phyloP scores from a whole-genome alignment of 441 rosid species.

The Cnidoscolus chayamansa region DNA sequence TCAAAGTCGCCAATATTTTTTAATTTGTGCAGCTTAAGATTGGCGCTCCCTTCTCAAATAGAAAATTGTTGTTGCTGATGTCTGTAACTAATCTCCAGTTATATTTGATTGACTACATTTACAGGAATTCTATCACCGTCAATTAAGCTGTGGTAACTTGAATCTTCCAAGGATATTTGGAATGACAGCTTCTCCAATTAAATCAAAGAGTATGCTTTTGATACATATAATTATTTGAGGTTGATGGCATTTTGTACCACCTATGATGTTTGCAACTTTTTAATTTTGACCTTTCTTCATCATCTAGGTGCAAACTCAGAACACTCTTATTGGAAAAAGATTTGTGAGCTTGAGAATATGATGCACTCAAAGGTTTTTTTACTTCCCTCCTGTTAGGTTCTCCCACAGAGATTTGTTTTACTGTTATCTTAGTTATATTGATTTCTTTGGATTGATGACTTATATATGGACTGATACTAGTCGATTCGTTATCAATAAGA shows the following conservation, averaged over 20 bases:
- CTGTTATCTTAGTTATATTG: background rate
- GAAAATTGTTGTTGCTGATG: background rate
- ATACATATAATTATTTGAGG: constrained; percentile 3
- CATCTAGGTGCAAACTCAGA: constrained; percentile 44
- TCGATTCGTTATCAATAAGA: background rate
- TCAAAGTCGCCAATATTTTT: background rate
- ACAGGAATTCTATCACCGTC: constrained; percentile 82
- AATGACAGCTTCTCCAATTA: constrained; percentile 94
- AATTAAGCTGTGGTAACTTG: constrained; percentile 29
- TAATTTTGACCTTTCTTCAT: constrained; percentile 10
- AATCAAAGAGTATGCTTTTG: constrained; percentile 56
- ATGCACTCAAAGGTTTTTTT: constrained; percentile 78
- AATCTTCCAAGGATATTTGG: constrained; percentile 81
- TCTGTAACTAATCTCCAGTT: background rate
- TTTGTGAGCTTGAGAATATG: constrained; percentile 60
- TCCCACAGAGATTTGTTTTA: background rate
- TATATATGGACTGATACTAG: background rate
- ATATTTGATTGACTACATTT: constrained; percentile 15
- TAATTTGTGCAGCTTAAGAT: too few relatives aligned
- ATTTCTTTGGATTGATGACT: background rate
- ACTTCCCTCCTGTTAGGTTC: constrained; percentile 16
- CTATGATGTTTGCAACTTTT: background rate
- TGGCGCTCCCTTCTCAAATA: too few relatives aligned
- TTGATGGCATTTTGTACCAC: background rate
- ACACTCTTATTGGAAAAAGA: constrained; percentile 44